Evolutionary conservation across 2,329 filamentous ascomycete genomes (phyloP), one percentile per base, ranked within the genome.

Genomic region (Daldinia eschscholtzii): DNA sequence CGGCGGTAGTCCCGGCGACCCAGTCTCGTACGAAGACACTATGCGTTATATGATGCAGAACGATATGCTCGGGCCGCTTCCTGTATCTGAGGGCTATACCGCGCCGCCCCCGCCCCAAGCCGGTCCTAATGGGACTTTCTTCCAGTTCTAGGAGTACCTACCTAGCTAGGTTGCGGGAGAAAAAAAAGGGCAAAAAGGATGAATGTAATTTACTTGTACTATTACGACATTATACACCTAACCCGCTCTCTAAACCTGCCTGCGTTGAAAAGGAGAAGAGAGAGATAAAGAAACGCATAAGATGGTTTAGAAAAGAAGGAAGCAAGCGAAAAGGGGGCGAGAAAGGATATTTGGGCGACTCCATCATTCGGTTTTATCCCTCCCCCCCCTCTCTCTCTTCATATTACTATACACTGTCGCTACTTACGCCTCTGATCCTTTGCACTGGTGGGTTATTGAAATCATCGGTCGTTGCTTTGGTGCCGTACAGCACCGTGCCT

Each of bases 41-140:
- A 68, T 74, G 55, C 74, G 74, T 30, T 74, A 74, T 39, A 75
- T 76, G 65, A 69, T 74, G 67, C 72, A 72, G 71, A 76, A 70
- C 61, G 70, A 74, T 15, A 71, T 73, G 64, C 57, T 74, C n/a
- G 67, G 68, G 20, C 57, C 57, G 4, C 61, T 72, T 58, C 66
- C 59, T 13, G 26, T 52, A 33, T n/a, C 70, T 42, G 70, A 74
- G 2, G 63, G 61, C 9, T 73, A 68, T 20, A 57, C 55, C 1
- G 18, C 58, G 10, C 41, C 33, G 15, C 64, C 55, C 7, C 62
- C 59, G 30, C 68, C 48, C 5, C 65, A 59, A 18, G 56, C 48
- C 23, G 48, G 41, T 13, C 48, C 58, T 2, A 66, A 61, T n/a
- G 59, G 65, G 15, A 64, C 37, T 33, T 70, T 58, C 39, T 70